phyloP scores from a whole-genome alignment of 1,284 basidiomycete genomes.

The Gomphus bonarii region DNA sequence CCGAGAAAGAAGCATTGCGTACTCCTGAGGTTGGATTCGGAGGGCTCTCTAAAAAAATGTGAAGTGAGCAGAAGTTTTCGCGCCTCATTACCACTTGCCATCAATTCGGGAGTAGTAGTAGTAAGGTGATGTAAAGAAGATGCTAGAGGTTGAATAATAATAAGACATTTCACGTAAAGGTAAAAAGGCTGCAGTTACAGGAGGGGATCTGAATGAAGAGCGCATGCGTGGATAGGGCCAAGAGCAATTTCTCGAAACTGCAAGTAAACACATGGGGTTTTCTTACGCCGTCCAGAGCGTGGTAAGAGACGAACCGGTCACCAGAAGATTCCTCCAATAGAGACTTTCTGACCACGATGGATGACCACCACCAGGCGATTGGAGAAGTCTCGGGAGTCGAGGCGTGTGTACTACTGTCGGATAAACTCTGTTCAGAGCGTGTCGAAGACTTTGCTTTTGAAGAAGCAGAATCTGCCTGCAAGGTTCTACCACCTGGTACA shows the following conservation, averaged over 20 bases:
- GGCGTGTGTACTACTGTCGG: background rate
- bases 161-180: background rate
- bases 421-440: background rate
- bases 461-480: no score
- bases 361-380: slow-evolving; percentile 40
- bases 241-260: slow-evolving; percentile 39
- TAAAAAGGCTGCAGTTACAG: background rate
- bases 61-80: background rate
- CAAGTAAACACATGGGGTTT: background rate
- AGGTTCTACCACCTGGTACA: slow-evolving; percentile 11
- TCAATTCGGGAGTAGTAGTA: background rate
- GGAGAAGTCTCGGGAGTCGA: slow-evolving; percentile 6
- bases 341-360: slow-evolving; percentile 41
- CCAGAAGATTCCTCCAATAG: slow-evolving; percentile 42
- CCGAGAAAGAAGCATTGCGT: background rate
- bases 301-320: slow-evolving; percentile 28
- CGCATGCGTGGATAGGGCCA: slow-evolving; percentile 41
- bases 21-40: background rate
- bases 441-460: background rate
- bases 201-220: slow-evolving; percentile 17
- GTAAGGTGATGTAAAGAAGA: background rate
- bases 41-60: background rate
- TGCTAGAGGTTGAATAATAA: background rate
- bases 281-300: no score
- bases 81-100: background rate